Conservation (phyloP, 2,329 filamentous ascomycete species). For the Phyllosticta citribraziliensis region DNA sequence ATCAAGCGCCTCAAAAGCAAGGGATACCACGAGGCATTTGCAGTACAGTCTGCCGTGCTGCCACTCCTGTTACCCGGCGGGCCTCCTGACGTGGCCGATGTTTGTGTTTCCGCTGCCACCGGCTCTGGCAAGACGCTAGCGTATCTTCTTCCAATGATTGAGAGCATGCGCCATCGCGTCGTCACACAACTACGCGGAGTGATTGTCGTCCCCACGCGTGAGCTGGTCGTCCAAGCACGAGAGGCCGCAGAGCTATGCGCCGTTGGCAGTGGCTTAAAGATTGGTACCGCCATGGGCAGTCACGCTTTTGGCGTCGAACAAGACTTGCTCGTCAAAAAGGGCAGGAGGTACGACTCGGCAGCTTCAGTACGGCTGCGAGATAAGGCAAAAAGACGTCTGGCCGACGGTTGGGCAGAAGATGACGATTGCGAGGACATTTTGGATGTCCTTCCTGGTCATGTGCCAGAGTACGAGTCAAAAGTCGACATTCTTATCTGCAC, state of each 20-base stretch:
- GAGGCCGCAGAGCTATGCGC: conserved; percentile 61
- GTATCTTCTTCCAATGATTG: conserved; percentile 78
- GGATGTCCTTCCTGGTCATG: conserved; percentile 47
- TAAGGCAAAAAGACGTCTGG: conserved; percentile 28
- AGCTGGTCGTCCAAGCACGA: conserved; percentile 78
- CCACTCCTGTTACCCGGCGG: conserved; percentile 65
- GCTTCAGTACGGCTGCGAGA: conserved; percentile 42
- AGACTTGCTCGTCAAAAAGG: conserved; percentile 49
- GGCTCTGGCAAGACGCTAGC: conserved; percentile 93
- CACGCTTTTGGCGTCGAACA: conserved; percentile 62
- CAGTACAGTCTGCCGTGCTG: conserved; percentile 70
- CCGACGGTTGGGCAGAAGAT: conserved; percentile 13
- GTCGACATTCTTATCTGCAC: conserved; percentile 87
- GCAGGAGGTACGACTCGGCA: conserved; percentile 51
- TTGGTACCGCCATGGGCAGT: conserved; percentile 76
- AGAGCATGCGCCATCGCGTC: conserved; percentile 56
- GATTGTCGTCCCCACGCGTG: conserved; percentile 82
- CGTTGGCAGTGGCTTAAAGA: conserved; percentile 59
- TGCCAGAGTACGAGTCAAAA: conserved; percentile 57
- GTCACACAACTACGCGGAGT: conserved; percentile 65
- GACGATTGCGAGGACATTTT: conserved; percentile 22
- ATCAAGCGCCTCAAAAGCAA: conserved; percentile 55
- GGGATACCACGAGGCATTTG: conserved; percentile 62
- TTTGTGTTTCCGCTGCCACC: conserved; percentile 86
- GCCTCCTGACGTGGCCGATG: conserved; percentile 57